Percentiles rank a stretch among this genome's conserved stretches.
phyloP scores from a whole-genome alignment of 2,329 filamentous ascomycete genomes.

The Plectosphaerella cucumerina region DNA sequence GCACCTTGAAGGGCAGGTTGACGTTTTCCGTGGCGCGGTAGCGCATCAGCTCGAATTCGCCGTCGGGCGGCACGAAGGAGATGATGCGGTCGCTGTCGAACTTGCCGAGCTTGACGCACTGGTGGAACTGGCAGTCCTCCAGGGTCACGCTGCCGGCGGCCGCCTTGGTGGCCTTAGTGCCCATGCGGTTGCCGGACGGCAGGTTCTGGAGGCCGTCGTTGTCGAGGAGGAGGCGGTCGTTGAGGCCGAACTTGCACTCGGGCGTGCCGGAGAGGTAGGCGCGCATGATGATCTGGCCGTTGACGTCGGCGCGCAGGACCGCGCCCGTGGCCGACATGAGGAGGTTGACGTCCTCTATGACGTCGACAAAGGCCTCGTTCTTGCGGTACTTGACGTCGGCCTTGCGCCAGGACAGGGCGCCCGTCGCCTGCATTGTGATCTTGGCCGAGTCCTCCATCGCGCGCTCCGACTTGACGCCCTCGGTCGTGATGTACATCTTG shows the following conservation, averaged over 20 bases:
- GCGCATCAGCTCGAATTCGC: conserved; percentile 97
- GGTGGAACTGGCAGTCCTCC: conserved; percentile 98
- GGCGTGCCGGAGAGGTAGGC: conserved; percentile 95
- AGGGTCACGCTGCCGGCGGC: conserved; percentile 93
- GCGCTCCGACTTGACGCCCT: conserved; percentile 90
- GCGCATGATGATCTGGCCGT: conserved; percentile 97
- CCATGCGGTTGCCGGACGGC: conserved; percentile 71
- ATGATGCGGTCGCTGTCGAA: conserved; percentile 97
- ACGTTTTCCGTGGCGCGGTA: conserved; percentile 98
- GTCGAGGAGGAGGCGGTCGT: conserved; percentile 91
- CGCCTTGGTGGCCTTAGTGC: conserved; percentile 87
- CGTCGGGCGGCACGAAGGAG: conserved; percentile 92
- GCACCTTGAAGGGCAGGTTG: conserved; percentile 97
- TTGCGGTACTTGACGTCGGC: conserved; percentile 98
- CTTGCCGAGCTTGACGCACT: conserved; percentile 95
- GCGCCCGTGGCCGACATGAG: conserved; percentile 98
- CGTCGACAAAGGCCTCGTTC: conserved; percentile 98
- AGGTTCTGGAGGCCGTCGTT: conserved; percentile 61
- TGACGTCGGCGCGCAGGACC: conserved; percentile 91
- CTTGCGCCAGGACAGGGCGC: conserved; percentile 92
- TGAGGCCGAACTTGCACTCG: conserved; percentile 98
- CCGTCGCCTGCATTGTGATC: conserved; percentile 99
- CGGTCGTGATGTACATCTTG: conserved; percentile 99
- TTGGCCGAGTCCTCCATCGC: conserved; percentile 89
- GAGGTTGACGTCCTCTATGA: conserved; percentile 98